These are phyloP conservation scores for Pythium volutum DNA, from an alignment of 352 stramenopile genomes.

Conservation along the genomic window DNA sequence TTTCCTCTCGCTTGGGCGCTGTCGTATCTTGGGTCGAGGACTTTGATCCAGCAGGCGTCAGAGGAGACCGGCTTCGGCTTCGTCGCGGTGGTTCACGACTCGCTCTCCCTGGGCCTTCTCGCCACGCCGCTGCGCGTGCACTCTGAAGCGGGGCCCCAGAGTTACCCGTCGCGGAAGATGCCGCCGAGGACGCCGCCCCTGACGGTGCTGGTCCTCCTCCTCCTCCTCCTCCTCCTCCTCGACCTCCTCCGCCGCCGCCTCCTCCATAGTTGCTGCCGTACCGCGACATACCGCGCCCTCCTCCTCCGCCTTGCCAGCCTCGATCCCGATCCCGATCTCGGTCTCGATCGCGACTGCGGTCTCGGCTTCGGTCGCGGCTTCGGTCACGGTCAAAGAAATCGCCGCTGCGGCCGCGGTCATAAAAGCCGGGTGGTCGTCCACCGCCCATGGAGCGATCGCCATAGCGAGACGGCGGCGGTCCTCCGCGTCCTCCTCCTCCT, in stretches of 20 bases:
- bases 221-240: constrained; percentile 7
- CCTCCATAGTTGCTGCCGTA: constrained; percentile 24
- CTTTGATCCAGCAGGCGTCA: not conserved
- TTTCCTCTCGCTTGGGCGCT: constrained; percentile 7
- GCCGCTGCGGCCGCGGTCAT: constrained; percentile 18
- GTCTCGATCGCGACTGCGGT: constrained; percentile 21
- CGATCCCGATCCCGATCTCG: constrained; percentile 8
- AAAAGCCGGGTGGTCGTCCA: constrained; percentile 33
- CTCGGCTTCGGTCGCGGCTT: constrained; percentile 23
- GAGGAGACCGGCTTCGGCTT: constrained; percentile 21
- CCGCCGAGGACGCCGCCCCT: not conserved
- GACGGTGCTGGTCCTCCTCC: too few relatives aligned
- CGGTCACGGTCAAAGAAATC: constrained; percentile 14
- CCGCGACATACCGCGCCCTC: constrained; percentile 7
- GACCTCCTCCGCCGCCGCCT: too few relatives aligned
- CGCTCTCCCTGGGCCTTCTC: constrained; percentile 12
- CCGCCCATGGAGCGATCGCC: constrained; percentile 28
- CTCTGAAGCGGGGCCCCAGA: not conserved
- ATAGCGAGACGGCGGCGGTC: constrained; percentile 9
- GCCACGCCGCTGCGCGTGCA: constrained; percentile 10
- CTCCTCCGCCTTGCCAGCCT: constrained; percentile 12
- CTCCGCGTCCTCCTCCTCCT: constrained; percentile 17
- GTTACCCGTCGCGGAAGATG: not conserved
- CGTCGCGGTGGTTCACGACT: constrained; percentile 12
- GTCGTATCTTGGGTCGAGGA: not conserved